Base-by-base conservation (phyloP, 169 alveolate species). In the Cytauxzoon felis region DNA sequence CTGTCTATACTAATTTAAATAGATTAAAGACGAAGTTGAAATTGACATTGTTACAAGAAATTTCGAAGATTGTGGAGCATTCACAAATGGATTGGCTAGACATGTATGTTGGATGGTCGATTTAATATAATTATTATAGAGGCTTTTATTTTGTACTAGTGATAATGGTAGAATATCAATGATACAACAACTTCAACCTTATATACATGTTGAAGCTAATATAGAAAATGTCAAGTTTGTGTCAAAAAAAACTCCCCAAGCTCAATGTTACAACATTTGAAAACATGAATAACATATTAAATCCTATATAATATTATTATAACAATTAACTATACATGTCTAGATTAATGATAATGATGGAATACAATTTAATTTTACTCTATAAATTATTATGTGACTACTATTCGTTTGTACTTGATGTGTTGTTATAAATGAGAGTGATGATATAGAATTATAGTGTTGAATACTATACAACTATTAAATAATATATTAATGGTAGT, bases 121-220 rank as follows among this genome's bases (percentile, higher is more conserved):
- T 18, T 16, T 30, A 21, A 5, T 7, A 26, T 57, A 33, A 11
- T 24, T 41, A 11, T 1, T 3, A 42, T 81, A 84, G 87, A 72
- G 91, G 19, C 75, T 80, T 29, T 53, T 84, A 78, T 79, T 80
- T 81, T 84, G 84, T 40, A 56, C 53, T 24, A 76, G 86, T 6
- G 53, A 83, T 66, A 63, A 56, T 47, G 91, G 91, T 36, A 73
- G 91, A 32, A 81, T 80, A 38, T 84, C 91, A 61, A 84, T 84
- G 91, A 79, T 79, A 45, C 73, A 86, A 52, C 91, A 84, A 54
- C 76, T 84, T 16, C 79, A 80, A 29, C 91, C 91, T 4, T 70
- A 56, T 33, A 51, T 83, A 40, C 91, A 84, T 49, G 81, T 84
- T 34, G 91, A 84, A 32, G 53, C 63, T 30, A 78, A 79, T 59